Evolutionary conservation across 1,284 basidiomycete genomes (phyloP).

Genomic region (Amylostereum chailletii): DNA sequence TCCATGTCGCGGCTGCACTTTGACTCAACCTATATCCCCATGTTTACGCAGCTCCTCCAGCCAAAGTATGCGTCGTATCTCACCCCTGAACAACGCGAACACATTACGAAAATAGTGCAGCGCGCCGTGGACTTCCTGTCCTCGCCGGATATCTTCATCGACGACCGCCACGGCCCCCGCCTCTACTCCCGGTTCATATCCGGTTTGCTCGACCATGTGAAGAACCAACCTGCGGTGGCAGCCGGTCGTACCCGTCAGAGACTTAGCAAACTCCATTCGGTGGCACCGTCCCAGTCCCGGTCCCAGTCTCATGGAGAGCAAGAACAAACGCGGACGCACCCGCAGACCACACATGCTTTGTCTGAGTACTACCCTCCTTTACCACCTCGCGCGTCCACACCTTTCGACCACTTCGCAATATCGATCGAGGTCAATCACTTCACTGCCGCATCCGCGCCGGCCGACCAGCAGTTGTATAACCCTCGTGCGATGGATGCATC

Average conservation of each 20-base stretch:
- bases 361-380: slow-evolving; percentile 5
- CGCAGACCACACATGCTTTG: neutral
- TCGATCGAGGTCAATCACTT: slow-evolving; percentile 9
- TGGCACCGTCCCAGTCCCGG: too few relatives aligned
- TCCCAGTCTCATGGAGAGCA: too few relatives aligned
- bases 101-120: slow-evolving; percentile 54
- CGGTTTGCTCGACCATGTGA: slow-evolving; percentile 45
- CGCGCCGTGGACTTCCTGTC: slow-evolving; percentile 56
- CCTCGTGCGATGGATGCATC: slow-evolving; percentile 18
- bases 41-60: slow-evolving; percentile 47
- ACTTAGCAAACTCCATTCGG: too few relatives aligned
- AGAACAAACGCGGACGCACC: too few relatives aligned
- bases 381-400: slow-evolving; percentile 27
- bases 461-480: neutral
- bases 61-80: slow-evolving; percentile 61
- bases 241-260: too few relatives aligned
- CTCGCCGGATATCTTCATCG: slow-evolving; percentile 58
- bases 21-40: neutral
- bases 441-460: slow-evolving; percentile 1
- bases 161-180: slow-evolving; percentile 68
- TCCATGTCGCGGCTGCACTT: neutral
- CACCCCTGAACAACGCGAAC: slow-evolving; percentile 42
- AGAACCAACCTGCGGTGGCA: slow-evolving; percentile 1
- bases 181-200: slow-evolving; percentile 69
- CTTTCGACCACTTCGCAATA: slow-evolving; percentile 40